A percentile compares a stretch with the other conserved stretches of the same genome.
Evolutionary conservation across 768 basidiomycete genomes (phyloP).

Genomic region (Paxillus rubicundulus): DNA sequence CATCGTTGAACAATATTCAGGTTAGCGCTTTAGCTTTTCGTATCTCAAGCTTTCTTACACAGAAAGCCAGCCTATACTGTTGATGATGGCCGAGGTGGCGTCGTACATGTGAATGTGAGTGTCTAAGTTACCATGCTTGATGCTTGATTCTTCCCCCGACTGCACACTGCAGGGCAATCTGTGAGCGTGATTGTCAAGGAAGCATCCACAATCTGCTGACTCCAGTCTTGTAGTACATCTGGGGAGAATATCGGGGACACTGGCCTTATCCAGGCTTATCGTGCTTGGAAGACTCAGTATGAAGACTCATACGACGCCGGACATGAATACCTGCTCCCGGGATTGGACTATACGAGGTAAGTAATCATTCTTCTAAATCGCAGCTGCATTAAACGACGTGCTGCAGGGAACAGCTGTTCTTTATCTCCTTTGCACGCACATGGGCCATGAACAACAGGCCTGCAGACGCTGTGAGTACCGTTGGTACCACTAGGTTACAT

Average conservation of each 20-base stretch:
- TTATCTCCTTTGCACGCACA: slow-evolving; percentile 84
- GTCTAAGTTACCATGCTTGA: slow-evolving; percentile 4
- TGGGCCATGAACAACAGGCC: slow-evolving; percentile 84
- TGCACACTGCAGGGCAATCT: slow-evolving; percentile 59
- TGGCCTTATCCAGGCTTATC: slow-evolving; percentile 80
- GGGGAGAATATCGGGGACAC: slow-evolving; percentile 91
- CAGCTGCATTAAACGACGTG: neutral
- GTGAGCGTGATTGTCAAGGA: slow-evolving; percentile 38
- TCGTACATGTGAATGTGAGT: slow-evolving; percentile 80
- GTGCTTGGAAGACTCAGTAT: slow-evolving; percentile 87
- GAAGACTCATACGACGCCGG: slow-evolving; percentile 54
- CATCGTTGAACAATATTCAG: slow-evolving; percentile 89
- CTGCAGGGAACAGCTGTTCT: slow-evolving; percentile 86
- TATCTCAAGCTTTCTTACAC: slow-evolving; percentile 2
- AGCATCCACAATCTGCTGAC: slow-evolving; percentile 7
- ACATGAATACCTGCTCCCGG: slow-evolving; percentile 76
- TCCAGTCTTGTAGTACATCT: slow-evolving; percentile 57
- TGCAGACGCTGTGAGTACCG: slow-evolving; percentile 60
- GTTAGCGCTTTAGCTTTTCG: slow-evolving; percentile 39
- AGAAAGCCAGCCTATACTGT: slow-evolving; percentile 64
- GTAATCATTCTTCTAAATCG: slow-evolving; percentile 7
- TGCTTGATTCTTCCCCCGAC: neutral
- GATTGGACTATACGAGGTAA: slow-evolving; percentile 71
- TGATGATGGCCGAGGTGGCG: slow-evolving; percentile 80
- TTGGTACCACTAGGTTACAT: neutral